phyloP scores from a whole-genome alignment of 257 asterid genomes.

The Penstemon barbatus region DNA sequence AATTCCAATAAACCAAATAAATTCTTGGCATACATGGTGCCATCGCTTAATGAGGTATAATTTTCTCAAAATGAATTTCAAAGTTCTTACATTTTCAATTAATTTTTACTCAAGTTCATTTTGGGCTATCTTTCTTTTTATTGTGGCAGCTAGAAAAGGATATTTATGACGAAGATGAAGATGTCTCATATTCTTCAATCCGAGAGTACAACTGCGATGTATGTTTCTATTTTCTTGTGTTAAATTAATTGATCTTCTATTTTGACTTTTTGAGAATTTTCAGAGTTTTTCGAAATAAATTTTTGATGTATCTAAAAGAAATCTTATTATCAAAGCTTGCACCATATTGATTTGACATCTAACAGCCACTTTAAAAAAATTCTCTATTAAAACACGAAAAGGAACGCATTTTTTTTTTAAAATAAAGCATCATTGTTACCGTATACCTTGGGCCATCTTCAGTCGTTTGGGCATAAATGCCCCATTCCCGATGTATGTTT shows the following conservation, averaged over 20 bases:
- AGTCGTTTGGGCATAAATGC: too few relatives aligned
- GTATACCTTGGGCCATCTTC: too few relatives aligned
- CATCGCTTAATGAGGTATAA: slow-evolving; percentile 73
- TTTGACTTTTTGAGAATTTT: too few relatives aligned
- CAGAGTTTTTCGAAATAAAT: too few relatives aligned
- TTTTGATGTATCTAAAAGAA: too few relatives aligned
- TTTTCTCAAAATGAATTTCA: slow-evolving; percentile 9
- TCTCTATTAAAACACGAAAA: too few relatives aligned
- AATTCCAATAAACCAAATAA: slow-evolving; percentile 63
- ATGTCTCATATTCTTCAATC: slow-evolving; percentile 79
- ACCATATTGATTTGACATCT: too few relatives aligned
- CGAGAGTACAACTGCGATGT: slow-evolving; percentile 97
- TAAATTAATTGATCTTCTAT: not conserved
- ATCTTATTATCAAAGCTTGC: too few relatives aligned
- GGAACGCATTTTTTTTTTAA: too few relatives aligned
- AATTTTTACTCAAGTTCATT: slow-evolving; percentile 11
- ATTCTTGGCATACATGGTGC: slow-evolving; percentile 95
- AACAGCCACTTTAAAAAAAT: too few relatives aligned
- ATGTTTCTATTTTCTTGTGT: slow-evolving; percentile 32
- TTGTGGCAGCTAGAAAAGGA: slow-evolving; percentile 80
- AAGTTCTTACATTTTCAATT: not conserved
- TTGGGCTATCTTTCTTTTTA: slow-evolving; percentile 25
- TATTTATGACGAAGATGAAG: slow-evolving; percentile 81
- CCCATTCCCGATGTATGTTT: slow-evolving; percentile 84
- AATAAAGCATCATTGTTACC: too few relatives aligned